Percentiles rank a stretch among this genome's conserved stretches.
These are phyloP conservation scores for Alternaria burnsii DNA, from an alignment of 2,329 filamentous ascomycete species.

Conservation along the genomic window DNA sequence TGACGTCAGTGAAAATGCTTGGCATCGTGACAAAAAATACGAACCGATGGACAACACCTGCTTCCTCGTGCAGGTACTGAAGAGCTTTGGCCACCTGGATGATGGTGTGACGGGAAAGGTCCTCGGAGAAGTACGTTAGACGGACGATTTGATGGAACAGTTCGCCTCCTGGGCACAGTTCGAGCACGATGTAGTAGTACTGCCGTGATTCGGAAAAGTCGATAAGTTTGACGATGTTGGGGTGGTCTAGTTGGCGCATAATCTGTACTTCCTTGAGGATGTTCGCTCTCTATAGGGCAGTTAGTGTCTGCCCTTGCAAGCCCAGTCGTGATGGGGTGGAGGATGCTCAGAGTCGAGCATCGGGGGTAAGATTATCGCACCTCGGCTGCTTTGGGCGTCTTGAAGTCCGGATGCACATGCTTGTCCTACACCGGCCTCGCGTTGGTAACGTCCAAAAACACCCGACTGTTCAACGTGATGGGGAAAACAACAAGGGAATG, in stretches of 20 bases:
- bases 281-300: constrained; percentile 78
- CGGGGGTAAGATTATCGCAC: constrained; percentile 66
- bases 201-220: constrained; percentile 93
- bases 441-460: constrained; percentile 59
- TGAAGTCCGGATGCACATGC: constrained; percentile 95
- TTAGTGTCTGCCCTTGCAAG: constrained; percentile 51
- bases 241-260: constrained; percentile 95
- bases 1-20: constrained; percentile 48
- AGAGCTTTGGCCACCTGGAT: constrained; percentile 92
- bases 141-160: constrained; percentile 98
- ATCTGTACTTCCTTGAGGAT: constrained; percentile 99
- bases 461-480: constrained; percentile 30
- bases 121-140: constrained; percentile 97
- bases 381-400: constrained; percentile 92
- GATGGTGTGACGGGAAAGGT: constrained; percentile 93
- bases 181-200: constrained; percentile 97
- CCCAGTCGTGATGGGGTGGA: constrained; percentile 26
- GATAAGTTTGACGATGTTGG: constrained; percentile 92
- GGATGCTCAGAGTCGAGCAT: constrained; percentile 45
- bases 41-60: constrained; percentile 95
- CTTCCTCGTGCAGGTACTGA: constrained; percentile 92
- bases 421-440: constrained; percentile 72
- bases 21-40: constrained; percentile 40
- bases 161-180: constrained; percentile 93
- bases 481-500: constrained; percentile 45